These are phyloP conservation scores for Cutaneotrichosporon sp. DNA, from an alignment of 1,284 basidiomycete genomes.

Conservation along the genomic window DNA sequence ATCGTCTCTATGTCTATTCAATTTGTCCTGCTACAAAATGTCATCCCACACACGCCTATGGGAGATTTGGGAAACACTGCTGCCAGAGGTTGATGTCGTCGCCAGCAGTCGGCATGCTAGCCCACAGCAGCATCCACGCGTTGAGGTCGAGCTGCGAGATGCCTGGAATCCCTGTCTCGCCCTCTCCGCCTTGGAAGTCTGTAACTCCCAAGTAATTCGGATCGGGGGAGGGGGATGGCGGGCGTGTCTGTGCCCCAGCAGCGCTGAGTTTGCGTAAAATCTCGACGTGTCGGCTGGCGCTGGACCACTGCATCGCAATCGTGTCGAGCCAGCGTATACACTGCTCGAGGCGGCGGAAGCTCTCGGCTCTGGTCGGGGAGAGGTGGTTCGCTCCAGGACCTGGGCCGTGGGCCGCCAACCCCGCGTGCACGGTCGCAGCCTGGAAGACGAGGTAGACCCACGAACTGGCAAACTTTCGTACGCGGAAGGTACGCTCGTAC, in stretches of 20 bases:
- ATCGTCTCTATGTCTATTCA: background rate
- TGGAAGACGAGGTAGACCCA: slow-evolving; percentile 29
- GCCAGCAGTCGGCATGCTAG: slow-evolving; percentile 24
- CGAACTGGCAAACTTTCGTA: slow-evolving; percentile 23
- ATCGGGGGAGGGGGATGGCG: slow-evolving; percentile 13
- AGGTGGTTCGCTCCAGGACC: background rate
- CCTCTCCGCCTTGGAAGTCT: slow-evolving; percentile 5
- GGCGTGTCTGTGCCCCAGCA: slow-evolving; percentile 16
- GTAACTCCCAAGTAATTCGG: background rate
- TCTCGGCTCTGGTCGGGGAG: slow-evolving; percentile 13
- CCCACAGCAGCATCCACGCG: slow-evolving; percentile 28
- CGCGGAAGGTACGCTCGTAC: slow-evolving; percentile 23
- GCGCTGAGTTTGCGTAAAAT: slow-evolving; percentile 24
- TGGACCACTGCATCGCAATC: slow-evolving; percentile 24
- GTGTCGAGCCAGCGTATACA: slow-evolving; percentile 26
- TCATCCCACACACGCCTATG: background rate
- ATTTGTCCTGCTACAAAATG: background rate
- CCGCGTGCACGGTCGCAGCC: slow-evolving; percentile 23
- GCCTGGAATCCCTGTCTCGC: slow-evolving; percentile 1
- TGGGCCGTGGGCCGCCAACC: slow-evolving; percentile 18
- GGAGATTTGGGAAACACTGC: slow-evolving; percentile 23
- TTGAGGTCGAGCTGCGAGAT: slow-evolving; percentile 19
- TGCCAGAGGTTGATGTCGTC: slow-evolving; percentile 27
- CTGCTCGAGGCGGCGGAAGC: slow-evolving; percentile 21
- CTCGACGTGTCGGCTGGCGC: slow-evolving; percentile 25